These are phyloP conservation scores for Amaranthus palmeri DNA, from an alignment of 148 eudicot genomes.

Conservation along the genomic window DNA sequence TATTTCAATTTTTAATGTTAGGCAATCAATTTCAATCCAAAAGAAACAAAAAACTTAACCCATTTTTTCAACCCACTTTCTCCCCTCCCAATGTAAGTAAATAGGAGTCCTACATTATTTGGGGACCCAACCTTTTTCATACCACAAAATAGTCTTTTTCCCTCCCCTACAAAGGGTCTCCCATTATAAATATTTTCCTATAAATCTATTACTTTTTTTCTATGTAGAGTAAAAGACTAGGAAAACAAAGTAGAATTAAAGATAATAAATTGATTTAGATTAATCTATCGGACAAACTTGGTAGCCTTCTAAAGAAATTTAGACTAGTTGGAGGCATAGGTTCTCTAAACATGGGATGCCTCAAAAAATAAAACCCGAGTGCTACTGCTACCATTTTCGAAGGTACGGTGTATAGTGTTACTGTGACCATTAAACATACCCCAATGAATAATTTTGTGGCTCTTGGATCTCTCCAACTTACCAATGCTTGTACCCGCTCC, in stretches of 20 bases:
- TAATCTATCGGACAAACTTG: constrained; percentile 87
- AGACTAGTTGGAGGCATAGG: constrained; percentile 92
- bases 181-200: constrained; percentile 9
- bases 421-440: constrained; percentile 60
- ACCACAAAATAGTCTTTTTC: neutral
- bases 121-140: constrained; percentile 13
- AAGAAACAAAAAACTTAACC: neutral
- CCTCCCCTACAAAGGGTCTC: neutral
- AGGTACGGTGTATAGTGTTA: constrained; percentile 74
- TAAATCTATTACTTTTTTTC: constrained; percentile 11
- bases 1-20: constrained; percentile 25
- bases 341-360: constrained; percentile 98
- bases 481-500: constrained; percentile 84
- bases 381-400: constrained; percentile 99
- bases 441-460: constrained; percentile 88
- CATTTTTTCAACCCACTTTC: constrained; percentile 1
- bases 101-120: neutral
- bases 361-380: constrained; percentile 83
- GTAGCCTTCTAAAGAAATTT: constrained; percentile 87
- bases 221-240: neutral
- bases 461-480: constrained; percentile 97
- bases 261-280: constrained; percentile 28
- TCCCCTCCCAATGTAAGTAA: constrained; percentile 3
- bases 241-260: neutral
- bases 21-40: constrained; percentile 23